Evolutionary conservation across 176 grass and related monocot species (phyloP), one percentile per base, ranked within the genome.

Genomic region (Carex parvula): DNA sequence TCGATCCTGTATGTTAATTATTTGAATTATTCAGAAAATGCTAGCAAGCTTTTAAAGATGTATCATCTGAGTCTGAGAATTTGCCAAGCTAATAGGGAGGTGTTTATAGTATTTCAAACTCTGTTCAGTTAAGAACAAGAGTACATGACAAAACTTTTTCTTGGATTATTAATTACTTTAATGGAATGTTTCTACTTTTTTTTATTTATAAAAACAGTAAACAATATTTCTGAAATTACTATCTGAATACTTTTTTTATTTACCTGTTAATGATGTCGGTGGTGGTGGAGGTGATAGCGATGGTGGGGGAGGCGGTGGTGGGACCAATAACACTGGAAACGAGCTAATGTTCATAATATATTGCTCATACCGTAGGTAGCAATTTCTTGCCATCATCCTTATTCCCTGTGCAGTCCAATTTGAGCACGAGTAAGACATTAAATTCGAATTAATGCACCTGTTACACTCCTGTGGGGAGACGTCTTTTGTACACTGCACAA

Each of bases 401-500:
- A 74, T 71, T 35, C 86, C 70, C 0, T 30, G 50, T 6, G 18
- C 52, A 9, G 18, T 78, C 58, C 81, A 26, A 14, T 76, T 37
- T 37, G 35, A 3, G 4, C 35, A 37, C 35, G 3, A 4, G 35
- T 37, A 37, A 37, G 53, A 35, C 54, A 63, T 32, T 21, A 11
- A 42, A 32, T 65, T 15, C 0, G 4, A 37, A n/a, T n/a, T n/a
- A 58, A 87, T 64, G 64, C 86, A 87, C 2, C 3, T 9, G 2
- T 3, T 18, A 73, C 86, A 87, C 3, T 73, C 58, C 7, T 64
- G 16, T 15, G 68, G 20, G 2, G 56, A 75, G 17, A 88, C 53
- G 66, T 88, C 60, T 55, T 46, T 65, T 2, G 86, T 84, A 67
- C 86, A 88, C 70, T 88, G 86, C 70, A 80, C 6, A 62, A 84